phyloP scores from a whole-genome alignment of 176 grass and related monocot species.

The Echinochloa phyllopogon region DNA sequence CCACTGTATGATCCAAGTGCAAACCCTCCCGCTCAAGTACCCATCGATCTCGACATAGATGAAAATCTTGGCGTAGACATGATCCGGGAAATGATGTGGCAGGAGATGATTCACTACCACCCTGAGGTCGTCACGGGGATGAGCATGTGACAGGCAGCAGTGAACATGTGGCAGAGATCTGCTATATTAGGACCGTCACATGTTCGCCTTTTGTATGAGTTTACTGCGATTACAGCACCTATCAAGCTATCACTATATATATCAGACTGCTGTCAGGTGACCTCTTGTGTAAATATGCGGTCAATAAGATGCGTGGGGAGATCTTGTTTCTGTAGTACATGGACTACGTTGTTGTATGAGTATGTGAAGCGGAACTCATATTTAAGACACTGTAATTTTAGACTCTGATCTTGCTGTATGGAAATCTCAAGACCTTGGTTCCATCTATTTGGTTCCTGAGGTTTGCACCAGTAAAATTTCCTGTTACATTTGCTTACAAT shows the following conservation, averaged over 20 bases:
- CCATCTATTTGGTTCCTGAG: conserved; percentile 3
- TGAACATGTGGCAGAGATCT: conserved; percentile 39
- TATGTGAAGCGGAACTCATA: conserved; percentile 17
- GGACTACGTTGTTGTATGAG: conserved; percentile 44
- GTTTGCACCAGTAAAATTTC: not conserved
- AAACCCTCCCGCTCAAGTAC: conserved; percentile 63
- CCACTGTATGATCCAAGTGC: conserved; percentile 55
- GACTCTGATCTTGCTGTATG: conserved; percentile 40
- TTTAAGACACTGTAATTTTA: conserved; percentile 46
- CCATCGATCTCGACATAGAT: conserved; percentile 59
- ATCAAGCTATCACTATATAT: conserved; percentile 30
- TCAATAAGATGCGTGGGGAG: conserved; percentile 39
- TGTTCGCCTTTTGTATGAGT: conserved; percentile 43
- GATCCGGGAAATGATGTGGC: conserved; percentile 69
- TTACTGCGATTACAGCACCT: not conserved
- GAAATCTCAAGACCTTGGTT: not conserved
- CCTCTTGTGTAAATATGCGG: conserved; percentile 50
- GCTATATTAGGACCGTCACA: conserved; percentile 27
- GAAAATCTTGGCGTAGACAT: conserved; percentile 59
- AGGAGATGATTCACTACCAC: conserved; percentile 66
- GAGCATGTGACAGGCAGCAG: conserved; percentile 49
- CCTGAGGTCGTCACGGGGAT: conserved; percentile 39
- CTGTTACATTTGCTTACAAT: not conserved
- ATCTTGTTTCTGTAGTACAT: conserved; percentile 37
- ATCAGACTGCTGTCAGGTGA: not conserved